A percentile compares a stretch with the other conserved stretches of the same genome.
Conservation (phyloP, 495 filamentous ascomycete genomes). For the Lophium mytilinum region DNA sequence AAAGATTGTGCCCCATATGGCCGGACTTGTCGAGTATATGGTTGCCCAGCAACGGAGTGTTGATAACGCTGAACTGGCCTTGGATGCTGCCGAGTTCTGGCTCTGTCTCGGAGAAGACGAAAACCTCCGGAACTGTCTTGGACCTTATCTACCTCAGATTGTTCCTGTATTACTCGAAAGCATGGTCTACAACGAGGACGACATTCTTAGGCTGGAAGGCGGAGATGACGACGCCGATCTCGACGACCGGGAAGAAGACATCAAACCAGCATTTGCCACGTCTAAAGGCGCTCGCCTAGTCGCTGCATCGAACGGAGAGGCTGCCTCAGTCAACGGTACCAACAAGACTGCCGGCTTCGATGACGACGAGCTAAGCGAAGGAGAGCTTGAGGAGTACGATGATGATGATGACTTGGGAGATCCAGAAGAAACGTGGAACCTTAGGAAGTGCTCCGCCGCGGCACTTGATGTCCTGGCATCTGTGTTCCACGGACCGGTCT, state of each 20-base stretch:
- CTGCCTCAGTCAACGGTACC: constrained; percentile 42
- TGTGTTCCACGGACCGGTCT: constrained; percentile 80
- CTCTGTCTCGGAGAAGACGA: constrained; percentile 84
- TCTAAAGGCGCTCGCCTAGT: constrained; percentile 48
- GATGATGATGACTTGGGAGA: constrained; percentile 68
- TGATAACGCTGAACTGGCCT: constrained; percentile 82
- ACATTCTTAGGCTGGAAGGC: constrained; percentile 73
- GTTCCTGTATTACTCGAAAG: constrained; percentile 85
- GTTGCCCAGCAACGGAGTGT: constrained; percentile 73
- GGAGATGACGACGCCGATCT: constrained; percentile 80
- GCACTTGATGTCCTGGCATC: constrained; percentile 90
- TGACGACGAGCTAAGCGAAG: constrained; percentile 67
- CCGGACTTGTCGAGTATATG: constrained; percentile 87
- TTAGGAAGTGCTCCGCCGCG: constrained; percentile 95
- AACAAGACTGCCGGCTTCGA: constrained; percentile 23
- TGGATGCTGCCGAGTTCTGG: constrained; percentile 98
- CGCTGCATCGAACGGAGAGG: constrained; percentile 41
- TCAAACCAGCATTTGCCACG: constrained; percentile 89
- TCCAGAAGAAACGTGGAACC: constrained; percentile 89
- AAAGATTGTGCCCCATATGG: constrained; percentile 82
- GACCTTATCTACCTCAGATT: constrained; percentile 72
- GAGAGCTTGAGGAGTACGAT: constrained; percentile 71
- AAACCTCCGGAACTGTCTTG: constrained; percentile 61
- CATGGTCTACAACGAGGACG: constrained; percentile 95
- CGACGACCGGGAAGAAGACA: constrained; percentile 83